Percentiles rank a stretch among this genome's conserved stretches.
Evolutionary conservation across 805 yeast species (phyloP).

Genomic region (Candida tammaniensis): DNA sequence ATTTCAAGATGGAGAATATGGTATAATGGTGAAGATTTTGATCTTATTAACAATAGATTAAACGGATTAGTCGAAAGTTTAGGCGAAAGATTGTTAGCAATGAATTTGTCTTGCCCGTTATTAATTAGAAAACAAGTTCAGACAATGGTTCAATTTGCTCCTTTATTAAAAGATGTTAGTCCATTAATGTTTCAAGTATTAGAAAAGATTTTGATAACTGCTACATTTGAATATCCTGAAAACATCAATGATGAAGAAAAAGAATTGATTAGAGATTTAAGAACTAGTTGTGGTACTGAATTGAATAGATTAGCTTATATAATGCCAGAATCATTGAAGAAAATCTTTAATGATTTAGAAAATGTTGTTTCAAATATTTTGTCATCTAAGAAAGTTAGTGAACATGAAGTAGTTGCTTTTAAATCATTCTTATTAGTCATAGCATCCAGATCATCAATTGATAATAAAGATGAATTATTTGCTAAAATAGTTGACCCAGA

Average conservation of each 20-base stretch:
- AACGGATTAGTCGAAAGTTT: slow-evolving; percentile 60
- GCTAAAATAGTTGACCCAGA: slow-evolving; percentile 91
- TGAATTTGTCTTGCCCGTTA: slow-evolving; percentile 77
- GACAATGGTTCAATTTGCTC: slow-evolving; percentile 91
- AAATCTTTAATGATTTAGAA: slow-evolving; percentile 79
- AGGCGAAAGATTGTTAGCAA: slow-evolving; percentile 70
- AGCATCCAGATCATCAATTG: slow-evolving; percentile 78
- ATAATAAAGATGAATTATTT: slow-evolving; percentile 73
- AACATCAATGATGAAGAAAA: slow-evolving; percentile 67
- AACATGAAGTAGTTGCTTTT: slow-evolving; percentile 91
- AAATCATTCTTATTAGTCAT: slow-evolving; percentile 89
- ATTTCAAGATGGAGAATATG: slow-evolving; percentile 94
- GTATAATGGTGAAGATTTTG: slow-evolving; percentile 63
- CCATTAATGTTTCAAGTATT: slow-evolving; percentile 76
- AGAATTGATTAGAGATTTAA: slow-evolving; percentile 78
- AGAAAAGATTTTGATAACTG: slow-evolving; percentile 79
- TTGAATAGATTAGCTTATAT: slow-evolving; percentile 88
- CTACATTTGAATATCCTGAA: slow-evolving; percentile 78
- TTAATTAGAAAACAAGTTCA: slow-evolving; percentile 83
- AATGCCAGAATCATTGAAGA: slow-evolving; percentile 87
- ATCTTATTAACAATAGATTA: slow-evolving; percentile 49
- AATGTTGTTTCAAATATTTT: slow-evolving; percentile 71
- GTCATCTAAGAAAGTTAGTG: slow-evolving; percentile 67
- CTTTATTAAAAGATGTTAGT: slow-evolving; percentile 74
- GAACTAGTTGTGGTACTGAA: slow-evolving; percentile 93